A percentile compares a stretch with the other conserved stretches of the same genome.
Evolutionary conservation across 306 rosid genomes (phyloP).

Genomic region (Carpinus viminea): DNA sequence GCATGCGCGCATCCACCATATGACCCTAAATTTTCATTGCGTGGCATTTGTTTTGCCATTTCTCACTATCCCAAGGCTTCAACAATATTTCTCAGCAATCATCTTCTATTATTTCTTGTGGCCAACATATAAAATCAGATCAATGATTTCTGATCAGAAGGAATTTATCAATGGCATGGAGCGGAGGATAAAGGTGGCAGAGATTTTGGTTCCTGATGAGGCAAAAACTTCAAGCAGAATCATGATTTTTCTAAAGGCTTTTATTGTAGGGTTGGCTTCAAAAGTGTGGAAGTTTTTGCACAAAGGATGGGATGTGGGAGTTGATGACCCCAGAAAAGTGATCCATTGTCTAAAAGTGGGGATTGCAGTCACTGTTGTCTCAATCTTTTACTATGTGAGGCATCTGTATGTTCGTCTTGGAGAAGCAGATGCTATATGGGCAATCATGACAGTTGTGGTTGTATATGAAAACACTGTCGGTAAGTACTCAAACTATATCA

Average conservation of each 20-base stretch:
- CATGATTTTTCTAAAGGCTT: constrained; percentile 31
- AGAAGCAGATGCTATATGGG: constrained; percentile 74
- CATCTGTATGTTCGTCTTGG: constrained; percentile 78
- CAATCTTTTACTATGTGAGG: constrained; percentile 68
- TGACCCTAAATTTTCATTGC: constrained; percentile 4
- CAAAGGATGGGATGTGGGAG: constrained; percentile 75
- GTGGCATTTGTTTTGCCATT: neutral
- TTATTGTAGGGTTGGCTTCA: constrained; percentile 31
- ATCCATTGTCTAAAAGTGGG: constrained; percentile 80
- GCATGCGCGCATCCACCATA: constrained; percentile 14
- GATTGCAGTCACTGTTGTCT: constrained; percentile 72
- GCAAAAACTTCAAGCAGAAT: constrained; percentile 11
- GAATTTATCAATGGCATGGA: constrained; percentile 34
- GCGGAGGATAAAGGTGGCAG: constrained; percentile 60
- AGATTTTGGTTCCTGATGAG: constrained; percentile 32
- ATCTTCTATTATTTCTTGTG: neutral
- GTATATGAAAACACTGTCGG: constrained; percentile 69
- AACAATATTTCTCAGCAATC: neutral
- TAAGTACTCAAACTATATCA: constrained; percentile 21
- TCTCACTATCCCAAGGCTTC: neutral
- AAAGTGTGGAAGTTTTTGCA: constrained; percentile 48
- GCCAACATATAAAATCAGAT: neutral
- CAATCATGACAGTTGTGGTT: constrained; percentile 76
- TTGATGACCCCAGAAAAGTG: constrained; percentile 75
- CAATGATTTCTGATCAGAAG: constrained; percentile 33